Evolutionary conservation across 208 protist genomes (phyloP), one percentile per base, ranked within the genome.

Genomic region (Borovskyia barvae): DNA sequence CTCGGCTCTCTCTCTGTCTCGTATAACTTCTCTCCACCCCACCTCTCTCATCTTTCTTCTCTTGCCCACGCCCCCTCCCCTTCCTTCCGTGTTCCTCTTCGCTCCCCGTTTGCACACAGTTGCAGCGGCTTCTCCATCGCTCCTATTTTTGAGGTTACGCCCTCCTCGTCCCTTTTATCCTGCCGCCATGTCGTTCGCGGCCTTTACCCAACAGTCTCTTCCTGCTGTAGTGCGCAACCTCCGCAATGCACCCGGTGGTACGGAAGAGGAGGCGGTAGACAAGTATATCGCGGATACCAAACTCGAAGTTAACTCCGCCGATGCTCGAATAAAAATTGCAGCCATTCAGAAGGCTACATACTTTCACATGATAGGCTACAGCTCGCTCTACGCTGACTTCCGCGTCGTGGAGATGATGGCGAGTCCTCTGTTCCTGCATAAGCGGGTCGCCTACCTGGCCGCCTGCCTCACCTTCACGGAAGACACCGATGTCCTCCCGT

Each of bases 261-360:
- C 92, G 51, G 97, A 99, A 72, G 69, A 90, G 43, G 90, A 84
- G 45, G 97, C 93, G 35, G 97, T 99, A 49, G 82, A 90, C 20
- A 66, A 79, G 51, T 87, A 67, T 69, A 80, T 99, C 20, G 61
- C 76, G 1, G 97, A 99, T 43, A 98, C 97, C 26, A 97, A 97
- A 48, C 75, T 90, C 45, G 98, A 99, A 67, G 77, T 99, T 19
- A 85, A 78, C 59, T 82, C 80, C 5, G 62, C 79, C 9, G 80
- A 97, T 45, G 80, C 89, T 6, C 80, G 78, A 12, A 87, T 95
- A 7, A 99, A 99, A 61, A 89, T 96, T 15, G 74, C 74, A 0
- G 98, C 97, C 3, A 77, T 99, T 17, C 85, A 98, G 63, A 99
- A 99, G 77, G 83, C 98, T 7, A 97, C 85, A 14, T 99, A 99